Conservation (phyloP, 2,329 filamentous ascomycete genomes). For the Chrysoporthe cubensis region DNA sequence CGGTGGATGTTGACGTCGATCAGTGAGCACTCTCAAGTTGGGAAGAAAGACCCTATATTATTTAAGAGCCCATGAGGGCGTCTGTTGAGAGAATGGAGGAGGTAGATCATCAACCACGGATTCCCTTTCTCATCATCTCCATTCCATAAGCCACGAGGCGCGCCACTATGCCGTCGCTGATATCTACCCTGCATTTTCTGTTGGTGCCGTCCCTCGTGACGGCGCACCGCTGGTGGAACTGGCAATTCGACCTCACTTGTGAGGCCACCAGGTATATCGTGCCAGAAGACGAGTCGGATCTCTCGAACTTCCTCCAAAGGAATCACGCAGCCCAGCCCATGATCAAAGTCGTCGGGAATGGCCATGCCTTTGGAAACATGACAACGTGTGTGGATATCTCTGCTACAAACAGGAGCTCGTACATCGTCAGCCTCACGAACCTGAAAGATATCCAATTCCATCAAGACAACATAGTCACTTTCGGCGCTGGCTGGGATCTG, state of each 20-base stretch:
- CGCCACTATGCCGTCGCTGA: neutral
- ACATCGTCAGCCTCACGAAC: slow-evolving; percentile 13
- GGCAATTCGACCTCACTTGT: slow-evolving; percentile 10
- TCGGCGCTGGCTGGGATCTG: slow-evolving; percentile 10
- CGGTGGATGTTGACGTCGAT: neutral
- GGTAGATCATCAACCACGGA: neutral
- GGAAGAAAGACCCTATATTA: neutral
- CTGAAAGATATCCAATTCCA: slow-evolving; percentile 6
- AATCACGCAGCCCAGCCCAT: neutral
- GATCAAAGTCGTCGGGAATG: slow-evolving; percentile 9
- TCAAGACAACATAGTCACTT: slow-evolving; percentile 5
- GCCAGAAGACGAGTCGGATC: neutral
- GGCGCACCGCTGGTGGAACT: slow-evolving; percentile 10
- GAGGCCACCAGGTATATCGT: slow-evolving; percentile 6
- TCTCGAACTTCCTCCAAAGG: neutral
- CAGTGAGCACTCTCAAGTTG: no score
- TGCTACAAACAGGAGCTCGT: slow-evolving; percentile 9
- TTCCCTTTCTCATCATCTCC: neutral
- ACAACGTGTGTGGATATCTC: slow-evolving; percentile 7
- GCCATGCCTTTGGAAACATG: slow-evolving; percentile 11
- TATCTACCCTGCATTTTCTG: neutral
- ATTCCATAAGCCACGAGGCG: neutral
- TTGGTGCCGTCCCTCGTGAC: slow-evolving; percentile 1
- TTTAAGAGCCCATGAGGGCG: neutral
- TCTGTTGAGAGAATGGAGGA: neutral